Conservation (phyloP, 192 early-diverging fungal genomes). For the Glomus cerebriforme region DNA sequence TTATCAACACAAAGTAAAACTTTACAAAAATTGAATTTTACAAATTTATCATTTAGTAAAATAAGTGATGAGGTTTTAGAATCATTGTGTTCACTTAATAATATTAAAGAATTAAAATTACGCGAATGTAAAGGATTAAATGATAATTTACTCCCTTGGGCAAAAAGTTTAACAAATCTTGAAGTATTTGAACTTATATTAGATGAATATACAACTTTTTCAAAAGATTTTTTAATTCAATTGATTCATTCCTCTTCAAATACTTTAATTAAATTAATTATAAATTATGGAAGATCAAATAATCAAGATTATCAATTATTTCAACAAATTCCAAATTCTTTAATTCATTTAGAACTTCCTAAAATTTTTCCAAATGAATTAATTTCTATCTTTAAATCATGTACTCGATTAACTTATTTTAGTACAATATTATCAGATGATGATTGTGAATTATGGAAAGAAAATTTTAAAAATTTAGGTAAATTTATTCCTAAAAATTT, state of each 20-base stretch:
- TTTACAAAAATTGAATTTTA: background rate
- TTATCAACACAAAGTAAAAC: background rate
- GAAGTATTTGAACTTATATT: background rate
- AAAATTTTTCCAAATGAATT: background rate
- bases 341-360: background rate
- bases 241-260: background rate
- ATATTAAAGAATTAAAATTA: background rate
- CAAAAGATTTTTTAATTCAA: background rate
- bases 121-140: background rate
- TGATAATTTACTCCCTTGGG: background rate
- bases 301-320: background rate
- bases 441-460: background rate
- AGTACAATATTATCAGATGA: background rate
- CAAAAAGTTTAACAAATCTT: background rate
- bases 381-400: background rate
- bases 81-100: background rate
- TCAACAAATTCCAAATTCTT: background rate
- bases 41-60: background rate
- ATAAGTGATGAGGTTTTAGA: background rate
- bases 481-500: background rate
- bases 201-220: background rate
- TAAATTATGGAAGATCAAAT: background rate
- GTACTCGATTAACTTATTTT: background rate
- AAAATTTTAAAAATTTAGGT: background rate
- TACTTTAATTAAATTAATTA: background rate